Evolutionary conservation across 2,329 filamentous ascomycete species (phyloP), one percentile per base, ranked within the genome.

Genomic region (Cryphonectria carpinicola): DNA sequence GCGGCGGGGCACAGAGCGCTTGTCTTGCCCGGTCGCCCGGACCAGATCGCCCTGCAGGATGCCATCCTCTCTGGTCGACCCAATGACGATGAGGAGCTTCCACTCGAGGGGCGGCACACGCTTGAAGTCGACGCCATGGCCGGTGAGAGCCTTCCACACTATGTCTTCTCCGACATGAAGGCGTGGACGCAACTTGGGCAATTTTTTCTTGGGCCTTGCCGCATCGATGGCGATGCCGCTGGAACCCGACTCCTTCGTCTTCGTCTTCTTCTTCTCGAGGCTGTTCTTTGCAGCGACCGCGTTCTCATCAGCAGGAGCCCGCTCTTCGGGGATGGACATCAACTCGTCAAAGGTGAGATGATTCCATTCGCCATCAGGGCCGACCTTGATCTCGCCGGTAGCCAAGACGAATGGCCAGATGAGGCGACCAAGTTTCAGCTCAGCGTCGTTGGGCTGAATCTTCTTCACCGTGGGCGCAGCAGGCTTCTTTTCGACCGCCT

Each of bases 21-120:
- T 90, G 77, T 90, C 89, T 76, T 90, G 89, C 32, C 85, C 83
- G 17, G 87, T 87, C 0, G 89, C 79, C 28, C 84, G 84, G 22
- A 86, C 85, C 35, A 90, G 81, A 70, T 90, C 88, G 56, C 86
- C 87, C 78, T 91, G 89, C 19, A 90, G 79, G 60, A 90, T 89
- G 5, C 89, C 89, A 7, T 84, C 79, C 10, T 82, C 80, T 66
- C 83, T 85, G 19, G 82, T 83, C 0, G 85, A 86, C 28, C 87
- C 88, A 68, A 90, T 89, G 25, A 86, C 87, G 25, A 88, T 80
- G 11, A 90, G 81, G 2, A 87, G 82, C 73, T 85, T 82, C 88
- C 88, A 90, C 78, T 90, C 88, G 14, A 87, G 86, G 14, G 83
- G 82, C 2, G 88, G 87, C 4, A 90, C 80, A 69, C 86, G 84